phyloP scores from a whole-genome alignment of 352 stramenopile species.

The Elongisporangium anandrum region DNA sequence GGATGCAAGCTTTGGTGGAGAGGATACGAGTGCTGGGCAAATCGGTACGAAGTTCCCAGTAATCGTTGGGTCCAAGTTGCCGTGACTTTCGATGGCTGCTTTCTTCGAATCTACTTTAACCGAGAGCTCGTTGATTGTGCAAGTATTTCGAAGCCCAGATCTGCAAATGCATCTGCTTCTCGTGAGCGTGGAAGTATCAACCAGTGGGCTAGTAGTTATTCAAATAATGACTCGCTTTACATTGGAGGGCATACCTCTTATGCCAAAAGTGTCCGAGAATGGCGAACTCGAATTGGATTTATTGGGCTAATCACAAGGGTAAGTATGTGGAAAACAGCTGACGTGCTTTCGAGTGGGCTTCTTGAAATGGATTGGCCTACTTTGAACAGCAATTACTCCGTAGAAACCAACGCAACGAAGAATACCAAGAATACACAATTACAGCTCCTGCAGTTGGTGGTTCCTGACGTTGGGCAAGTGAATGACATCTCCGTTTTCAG shows the following conservation, averaged over 20 bases:
- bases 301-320: conserved; percentile 37
- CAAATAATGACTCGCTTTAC: conserved; percentile 37
- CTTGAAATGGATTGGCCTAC: neutral
- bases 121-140: conserved; percentile 41
- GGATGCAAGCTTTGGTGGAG: conserved; percentile 44
- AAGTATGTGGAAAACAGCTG: conserved; percentile 11
- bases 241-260: conserved; percentile 50
- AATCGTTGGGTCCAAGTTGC: conserved; percentile 46
- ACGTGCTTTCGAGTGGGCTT: neutral
- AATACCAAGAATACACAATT: neutral
- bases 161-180: neutral
- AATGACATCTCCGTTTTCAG: conserved; percentile 28
- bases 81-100: conserved; percentile 44
- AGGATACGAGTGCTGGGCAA: conserved; percentile 40
- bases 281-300: conserved; percentile 44
- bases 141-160: conserved; percentile 6
- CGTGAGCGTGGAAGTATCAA: conserved; percentile 8
- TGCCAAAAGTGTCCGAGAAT: conserved; percentile 38
- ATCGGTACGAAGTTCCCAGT: conserved; percentile 41
- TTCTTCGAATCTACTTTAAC: conserved; percentile 45
- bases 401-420: neutral
- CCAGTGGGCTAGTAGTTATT: conserved; percentile 15
- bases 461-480: conserved; percentile 21
- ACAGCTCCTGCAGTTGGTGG: conserved; percentile 15
- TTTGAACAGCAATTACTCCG: no score